Percentiles rank a stretch among this genome's conserved stretches.
Evolutionary conservation across 768 basidiomycete genomes (phyloP).

Genomic region (Lanmaoa pseudosensibilis): DNA sequence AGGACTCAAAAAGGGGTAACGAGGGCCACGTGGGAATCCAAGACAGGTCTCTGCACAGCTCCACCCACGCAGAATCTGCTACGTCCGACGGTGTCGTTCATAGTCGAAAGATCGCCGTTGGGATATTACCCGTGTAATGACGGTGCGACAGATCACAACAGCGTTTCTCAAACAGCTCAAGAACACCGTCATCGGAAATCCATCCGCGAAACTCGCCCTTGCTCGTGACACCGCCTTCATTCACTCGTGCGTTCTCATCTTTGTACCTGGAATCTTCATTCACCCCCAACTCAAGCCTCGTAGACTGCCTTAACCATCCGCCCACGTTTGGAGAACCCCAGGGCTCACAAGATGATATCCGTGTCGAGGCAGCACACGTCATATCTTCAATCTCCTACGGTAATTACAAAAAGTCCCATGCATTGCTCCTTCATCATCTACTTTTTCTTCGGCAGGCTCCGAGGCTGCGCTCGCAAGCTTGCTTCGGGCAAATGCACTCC

Average conservation of each 20-base stretch:
- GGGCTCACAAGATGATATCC: conserved; percentile 49
- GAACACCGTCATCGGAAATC: conserved; percentile 79
- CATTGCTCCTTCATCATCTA: neutral
- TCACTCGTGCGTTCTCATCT: conserved; percentile 42
- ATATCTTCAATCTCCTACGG: conserved; percentile 74
- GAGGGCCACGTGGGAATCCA: no score
- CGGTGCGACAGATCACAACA: conserved; percentile 31
- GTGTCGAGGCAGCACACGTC: conserved; percentile 74
- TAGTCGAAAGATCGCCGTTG: no score
- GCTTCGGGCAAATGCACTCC: conserved; percentile 55
- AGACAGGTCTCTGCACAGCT: no score
- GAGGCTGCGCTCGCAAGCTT: conserved; percentile 58
- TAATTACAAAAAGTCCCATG: conserved; percentile 17
- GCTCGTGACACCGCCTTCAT: conserved; percentile 59
- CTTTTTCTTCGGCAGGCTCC: conserved; percentile 46
- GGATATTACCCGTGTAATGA: conserved; percentile 16
- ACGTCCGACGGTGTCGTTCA: no score
- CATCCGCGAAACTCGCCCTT: conserved; percentile 62
- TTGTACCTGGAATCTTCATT: neutral
- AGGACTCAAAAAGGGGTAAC: no score
- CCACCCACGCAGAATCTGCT: no score
- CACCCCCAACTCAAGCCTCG: conserved; percentile 45
- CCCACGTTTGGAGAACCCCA: conserved; percentile 34
- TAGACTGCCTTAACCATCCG: conserved; percentile 55
- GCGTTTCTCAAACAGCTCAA: conserved; percentile 61